Base-by-base conservation (phyloP, 176 grass and related monocot genomes). In the Ampelocalamus luodianensis region DNA sequence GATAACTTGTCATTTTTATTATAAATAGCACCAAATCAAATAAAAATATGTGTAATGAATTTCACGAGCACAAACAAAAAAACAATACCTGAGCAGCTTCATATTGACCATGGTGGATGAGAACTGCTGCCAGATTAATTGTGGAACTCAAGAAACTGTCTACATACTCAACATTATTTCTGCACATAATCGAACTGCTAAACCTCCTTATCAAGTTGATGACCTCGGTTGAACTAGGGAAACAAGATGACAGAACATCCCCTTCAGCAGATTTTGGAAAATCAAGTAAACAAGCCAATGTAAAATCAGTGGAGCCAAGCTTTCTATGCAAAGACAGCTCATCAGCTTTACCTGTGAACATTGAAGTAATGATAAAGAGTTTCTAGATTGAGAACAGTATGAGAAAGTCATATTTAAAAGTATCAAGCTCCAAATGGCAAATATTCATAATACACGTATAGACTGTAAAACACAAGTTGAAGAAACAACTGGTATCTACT, bases 241-340 rank as follows among this genome's bases (percentile, higher is more conserved):
- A 92, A 68, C 77, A 89, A 55, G 82, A 34, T 66, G 86, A 89
- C 34, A 72, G 71, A 85, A 86, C 40, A 48, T 48, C 85, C 37
- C 85, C 72, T 79, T 88, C 85, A 85, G 81, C 56, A 76, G 49
- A 93, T 77, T 68, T 89, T 64, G 96, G 93, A 74, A 95, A 93
- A 70, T 98, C 91, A 85, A 98, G 88, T 76, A 98, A 87, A 82
- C 87, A 95, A 67, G 93, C 96, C 86, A 93, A 88, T 70, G 93
- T 95, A 86, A 98, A 98, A 88, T 93, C 84, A 85, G 79, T 79
- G 55, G 80, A 87, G 48, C 96, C 96, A 83, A 98, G 87, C 80
- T 90, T 93, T 95, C 72, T 88, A 87, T 90, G 85, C 83, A 90
- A 92, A 80, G 87, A 92, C 39, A 86, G 71, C 32, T 89, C 83